Conservation (phyloP, 805 yeast genomes). For the Soucietia sequanensis region DNA sequence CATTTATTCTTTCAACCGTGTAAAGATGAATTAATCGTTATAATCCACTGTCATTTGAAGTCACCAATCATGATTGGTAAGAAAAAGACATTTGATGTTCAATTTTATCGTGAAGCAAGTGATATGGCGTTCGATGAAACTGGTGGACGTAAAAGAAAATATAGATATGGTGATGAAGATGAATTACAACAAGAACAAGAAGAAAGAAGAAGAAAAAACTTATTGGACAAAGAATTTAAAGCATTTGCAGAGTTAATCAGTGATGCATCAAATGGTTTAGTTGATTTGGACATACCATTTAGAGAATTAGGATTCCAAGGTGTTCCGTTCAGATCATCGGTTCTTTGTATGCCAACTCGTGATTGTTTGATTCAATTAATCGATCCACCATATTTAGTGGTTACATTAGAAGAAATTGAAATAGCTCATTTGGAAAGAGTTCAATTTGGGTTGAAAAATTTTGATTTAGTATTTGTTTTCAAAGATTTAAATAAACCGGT, state of each 20-base stretch:
- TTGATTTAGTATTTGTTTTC: constrained; percentile 94
- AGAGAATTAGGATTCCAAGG: constrained; percentile 96
- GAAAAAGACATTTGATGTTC: constrained; percentile 91
- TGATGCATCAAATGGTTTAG: constrained; percentile 77
- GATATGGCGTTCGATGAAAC: constrained; percentile 97
- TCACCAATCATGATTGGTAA: constrained; percentile 94
- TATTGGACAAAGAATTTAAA: constrained; percentile 88
- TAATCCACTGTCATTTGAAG: constrained; percentile 89
- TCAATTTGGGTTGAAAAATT: constrained; percentile 93
- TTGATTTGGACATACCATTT: constrained; percentile 92
- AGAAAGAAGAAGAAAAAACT: constrained; percentile 88
- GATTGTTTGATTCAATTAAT: constrained; percentile 92
- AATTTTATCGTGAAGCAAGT: constrained; percentile 94
- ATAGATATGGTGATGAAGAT: constrained; percentile 95
- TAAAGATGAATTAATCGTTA: constrained; percentile 88
- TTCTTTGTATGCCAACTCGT: constrained; percentile 93
- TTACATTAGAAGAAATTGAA: constrained; percentile 89
- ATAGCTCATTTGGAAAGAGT: constrained; percentile 95
- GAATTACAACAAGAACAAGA: constrained; percentile 98
- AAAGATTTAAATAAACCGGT: constrained; percentile 88
- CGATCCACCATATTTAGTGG: constrained; percentile 93
- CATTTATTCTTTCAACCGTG: constrained; percentile 95
- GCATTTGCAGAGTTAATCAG: constrained; percentile 87
- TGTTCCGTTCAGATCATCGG: constrained; percentile 94
- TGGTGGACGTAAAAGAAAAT: constrained; percentile 84